Conservation (phyloP, 352 stramenopile genomes). For the Vaucheria bursata region DNA sequence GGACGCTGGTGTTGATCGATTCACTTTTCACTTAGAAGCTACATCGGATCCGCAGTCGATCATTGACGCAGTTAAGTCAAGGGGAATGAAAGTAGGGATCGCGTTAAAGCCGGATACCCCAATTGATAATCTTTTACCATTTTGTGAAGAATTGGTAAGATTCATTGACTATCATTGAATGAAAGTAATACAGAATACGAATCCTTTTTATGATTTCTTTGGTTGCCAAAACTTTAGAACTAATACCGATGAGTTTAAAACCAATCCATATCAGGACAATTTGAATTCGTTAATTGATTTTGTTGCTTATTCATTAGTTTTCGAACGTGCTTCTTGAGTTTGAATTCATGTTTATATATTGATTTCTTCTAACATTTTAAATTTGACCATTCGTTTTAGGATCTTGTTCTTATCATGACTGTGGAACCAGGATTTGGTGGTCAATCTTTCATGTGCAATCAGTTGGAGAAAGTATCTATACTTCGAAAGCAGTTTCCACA, state of each 20-base stretch:
- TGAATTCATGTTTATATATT: no score
- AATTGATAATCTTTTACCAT: conserved; percentile 57
- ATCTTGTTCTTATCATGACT: conserved; percentile 96
- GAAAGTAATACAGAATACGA: no score
- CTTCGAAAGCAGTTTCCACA: conserved; percentile 78
- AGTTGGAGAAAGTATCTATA: conserved; percentile 69
- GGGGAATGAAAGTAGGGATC: conserved; percentile 86
- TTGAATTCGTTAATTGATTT: no score
- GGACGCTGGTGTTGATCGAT: conserved; percentile 81
- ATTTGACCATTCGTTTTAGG: no score
- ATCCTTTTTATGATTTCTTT: no score
- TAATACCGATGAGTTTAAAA: no score
- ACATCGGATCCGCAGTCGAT: conserved; percentile 17
- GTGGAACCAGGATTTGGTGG: conserved; percentile 93
- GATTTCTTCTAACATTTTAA: no score
- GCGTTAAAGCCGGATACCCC: conserved; percentile 85
- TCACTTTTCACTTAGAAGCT: conserved; percentile 91
- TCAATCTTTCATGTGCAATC: conserved; percentile 86
- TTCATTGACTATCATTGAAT: neutral
- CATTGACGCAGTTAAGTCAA: conserved; percentile 50
- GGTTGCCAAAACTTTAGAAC: no score
- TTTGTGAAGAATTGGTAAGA: conserved; percentile 17
- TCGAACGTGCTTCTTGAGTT: no score
- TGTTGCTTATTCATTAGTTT: no score
- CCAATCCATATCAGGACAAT: no score